A percentile compares a stretch with the other conserved stretches of the same genome.
Conservation (phyloP, 1,284 basidiomycete genomes). For the Pulchroboletus neoregius region DNA sequence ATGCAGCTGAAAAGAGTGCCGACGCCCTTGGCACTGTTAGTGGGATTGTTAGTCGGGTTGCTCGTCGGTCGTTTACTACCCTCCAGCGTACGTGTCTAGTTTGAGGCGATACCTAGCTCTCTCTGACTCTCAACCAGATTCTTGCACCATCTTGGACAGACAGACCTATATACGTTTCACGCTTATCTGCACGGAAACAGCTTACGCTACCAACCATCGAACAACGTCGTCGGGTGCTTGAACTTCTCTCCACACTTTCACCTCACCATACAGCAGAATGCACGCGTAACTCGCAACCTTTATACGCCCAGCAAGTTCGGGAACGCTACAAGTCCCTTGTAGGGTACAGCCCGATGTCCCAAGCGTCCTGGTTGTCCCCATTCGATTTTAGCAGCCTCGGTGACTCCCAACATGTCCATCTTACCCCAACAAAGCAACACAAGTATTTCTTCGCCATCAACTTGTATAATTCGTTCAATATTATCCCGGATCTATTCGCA, state of each 20-base stretch:
- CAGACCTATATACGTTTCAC: conserved; percentile 44
- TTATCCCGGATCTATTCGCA: conserved; percentile 93
- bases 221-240: conserved; percentile 80
- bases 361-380: conserved; percentile 59
- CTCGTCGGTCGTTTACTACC: conserved; percentile 56
- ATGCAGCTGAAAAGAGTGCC: conserved; percentile 39
- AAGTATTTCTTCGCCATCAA: conserved; percentile 99
- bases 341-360: conserved; percentile 62
- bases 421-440: conserved; percentile 58
- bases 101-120: not conserved
- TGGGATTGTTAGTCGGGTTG: conserved; percentile 67
- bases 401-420: conserved; percentile 41
- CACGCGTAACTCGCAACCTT: conserved; percentile 74
- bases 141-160: conserved; percentile 48
- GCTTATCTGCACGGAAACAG: conserved; percentile 53
- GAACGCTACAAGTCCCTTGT: conserved; percentile 82
- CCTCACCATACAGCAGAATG: conserved; percentile 91
- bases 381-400: conserved; percentile 43
- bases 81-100: conserved; percentile 38
- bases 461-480: conserved; percentile 95
- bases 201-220: conserved; percentile 68
- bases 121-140: conserved; percentile 17
- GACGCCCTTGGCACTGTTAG: conserved; percentile 50
- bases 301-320: conserved; percentile 79
- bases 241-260: conserved; percentile 80